Evolutionary conservation across 768 basidiomycete genomes (phyloP), one percentile per base, ranked within the genome.

Genomic region (Lentinula lateritia): DNA sequence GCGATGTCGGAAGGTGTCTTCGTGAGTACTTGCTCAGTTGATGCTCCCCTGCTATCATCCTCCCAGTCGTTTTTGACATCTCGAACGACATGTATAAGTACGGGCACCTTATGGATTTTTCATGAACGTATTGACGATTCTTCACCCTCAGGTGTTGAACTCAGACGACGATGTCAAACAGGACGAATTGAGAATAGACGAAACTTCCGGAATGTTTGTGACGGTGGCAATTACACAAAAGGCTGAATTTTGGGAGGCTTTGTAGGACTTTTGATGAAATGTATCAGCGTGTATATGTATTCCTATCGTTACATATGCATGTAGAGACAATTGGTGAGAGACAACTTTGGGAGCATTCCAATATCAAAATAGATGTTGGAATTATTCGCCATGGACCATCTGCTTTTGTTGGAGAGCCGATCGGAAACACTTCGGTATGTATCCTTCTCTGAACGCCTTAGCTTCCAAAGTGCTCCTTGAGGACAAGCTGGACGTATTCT

Each of bases 401-500:
- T n/a, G n/a, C n/a, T n/a, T n/a, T n/a, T n/a, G n/a, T n/a, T n/a
- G n/a, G n/a, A n/a, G n/a, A n/a, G n/a, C n/a, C n/a, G n/a, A n/a
- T n/a, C 5, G 96, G 92, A 82, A 99, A 98, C 35, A 98, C 95
- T 71, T 95, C 93, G 1, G 0, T 28, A 28, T 94, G 74, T 96
- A 96, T 1, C 94, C 96, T 64, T 95, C 92, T 65, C 87, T 83
- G 86, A 99, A 98, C 2, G 95, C 93, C 69, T 89, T 86, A 6
- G 90, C 90, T 74, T 97, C 95, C 1, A 83, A 75, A 57, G 81
- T 77, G 18, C 88, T 82, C 1, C 62, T 98, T 91, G 61, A 98
- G 73, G 28, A 98, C 90, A 61, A 86, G 86, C n/a, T 81, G 73
- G 48, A 98, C 83, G 70, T 98, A 99, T 67, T 96, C 91, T 55